Conservation (phyloP, 495 filamentous ascomycete genomes). For the Sphaerosporella brunnea region DNA sequence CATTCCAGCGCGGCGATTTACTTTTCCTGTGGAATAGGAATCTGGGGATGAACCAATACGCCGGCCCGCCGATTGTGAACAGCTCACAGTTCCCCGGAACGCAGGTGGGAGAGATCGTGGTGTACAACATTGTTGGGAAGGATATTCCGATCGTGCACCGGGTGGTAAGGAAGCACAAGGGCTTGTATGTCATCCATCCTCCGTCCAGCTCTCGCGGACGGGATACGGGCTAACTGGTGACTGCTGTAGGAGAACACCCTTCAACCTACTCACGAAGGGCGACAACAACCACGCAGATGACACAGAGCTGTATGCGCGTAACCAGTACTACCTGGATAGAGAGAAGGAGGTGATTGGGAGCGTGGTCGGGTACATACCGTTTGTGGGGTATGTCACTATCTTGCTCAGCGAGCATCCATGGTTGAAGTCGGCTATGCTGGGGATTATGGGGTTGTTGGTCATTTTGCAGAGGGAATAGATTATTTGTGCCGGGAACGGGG, state of each 20-base stretch:
- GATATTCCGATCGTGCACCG: slow-evolving; percentile 91
- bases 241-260: slow-evolving; percentile 27
- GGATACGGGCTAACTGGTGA: slow-evolving; percentile 2
- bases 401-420: slow-evolving; percentile 91
- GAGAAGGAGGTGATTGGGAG: slow-evolving; percentile 79
- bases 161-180: slow-evolving; percentile 54
- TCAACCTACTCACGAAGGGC: slow-evolving; percentile 81
- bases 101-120: slow-evolving; percentile 38
- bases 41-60: slow-evolving; percentile 24
- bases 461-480: slow-evolving; percentile 70
- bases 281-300: slow-evolving; percentile 94
- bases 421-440: slow-evolving; percentile 87
- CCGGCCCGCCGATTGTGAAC: not conserved
- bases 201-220: not conserved
- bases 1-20: slow-evolving; percentile 87
- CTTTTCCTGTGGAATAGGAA: slow-evolving; percentile 90
- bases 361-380: slow-evolving; percentile 82
- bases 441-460: slow-evolving; percentile 87
- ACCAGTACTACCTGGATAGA: slow-evolving; percentile 72
- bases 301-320: slow-evolving; percentile 73
- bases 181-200: slow-evolving; percentile 31
- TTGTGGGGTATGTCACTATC: slow-evolving; percentile 95
- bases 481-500: not conserved
- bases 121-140: slow-evolving; percentile 83
- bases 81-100: slow-evolving; percentile 16